A percentile compares a stretch with the other conserved stretches of the same genome.
Evolutionary conservation across 306 rosid genomes (phyloP).

Genomic region (Sindora glabra): DNA sequence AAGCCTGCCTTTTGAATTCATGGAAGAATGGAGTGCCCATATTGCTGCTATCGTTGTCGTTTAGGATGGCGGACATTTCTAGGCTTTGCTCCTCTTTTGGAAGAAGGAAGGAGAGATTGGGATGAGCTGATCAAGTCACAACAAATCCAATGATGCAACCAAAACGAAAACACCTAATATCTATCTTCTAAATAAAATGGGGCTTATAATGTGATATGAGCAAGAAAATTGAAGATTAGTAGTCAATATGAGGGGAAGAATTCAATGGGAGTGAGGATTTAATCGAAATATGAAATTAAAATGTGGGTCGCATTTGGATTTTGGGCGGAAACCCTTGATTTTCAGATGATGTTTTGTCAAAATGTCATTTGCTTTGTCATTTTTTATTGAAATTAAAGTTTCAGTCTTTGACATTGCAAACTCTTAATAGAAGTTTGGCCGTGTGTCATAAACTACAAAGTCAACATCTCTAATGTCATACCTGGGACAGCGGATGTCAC

Average conservation of each 20-base stretch:
- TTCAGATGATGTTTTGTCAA: background rate
- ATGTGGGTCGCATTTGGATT: background rate
- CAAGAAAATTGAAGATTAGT: no score
- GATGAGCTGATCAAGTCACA: slow-evolving; percentile 14
- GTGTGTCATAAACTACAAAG: background rate
- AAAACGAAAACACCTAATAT: background rate
- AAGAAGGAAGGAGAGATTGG: background rate
- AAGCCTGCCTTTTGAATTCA: slow-evolving; percentile 87
- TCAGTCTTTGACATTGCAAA: slow-evolving; percentile 8
- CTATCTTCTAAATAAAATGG: background rate
- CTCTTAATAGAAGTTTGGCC: background rate
- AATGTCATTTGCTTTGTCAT: slow-evolving; percentile 1
- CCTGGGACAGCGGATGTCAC: background rate
- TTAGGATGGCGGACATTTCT: slow-evolving; percentile 36
- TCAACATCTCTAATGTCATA: slow-evolving; percentile 23
- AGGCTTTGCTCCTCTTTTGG: background rate
- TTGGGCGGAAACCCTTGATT: slow-evolving; percentile 1
- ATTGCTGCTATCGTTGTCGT: slow-evolving; percentile 27
- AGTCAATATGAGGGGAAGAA: background rate
- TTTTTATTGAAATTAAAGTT: background rate
- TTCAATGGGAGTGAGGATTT: slow-evolving; percentile 11
- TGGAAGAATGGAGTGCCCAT: slow-evolving; percentile 48
- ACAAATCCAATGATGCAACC: slow-evolving; percentile 16
- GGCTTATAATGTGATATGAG: no score
- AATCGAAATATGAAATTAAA: background rate